Conservation (phyloP, 2,329 filamentous ascomycete genomes). For the Penicillium sclerotigenum region DNA sequence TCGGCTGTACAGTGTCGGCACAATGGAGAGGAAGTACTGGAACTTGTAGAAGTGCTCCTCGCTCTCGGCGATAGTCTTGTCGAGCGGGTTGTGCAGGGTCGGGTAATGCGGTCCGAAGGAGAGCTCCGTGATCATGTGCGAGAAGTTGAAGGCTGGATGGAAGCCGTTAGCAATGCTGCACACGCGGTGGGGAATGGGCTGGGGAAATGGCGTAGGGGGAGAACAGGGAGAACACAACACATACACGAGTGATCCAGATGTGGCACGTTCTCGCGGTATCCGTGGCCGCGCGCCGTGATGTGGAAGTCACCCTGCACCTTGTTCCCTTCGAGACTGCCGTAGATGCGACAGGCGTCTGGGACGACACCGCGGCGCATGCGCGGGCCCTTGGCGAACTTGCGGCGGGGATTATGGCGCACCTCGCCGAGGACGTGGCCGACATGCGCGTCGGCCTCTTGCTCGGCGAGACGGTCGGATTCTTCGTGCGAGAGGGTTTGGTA, state of each 20-base stretch:
- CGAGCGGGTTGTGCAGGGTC: slow-evolving; percentile 86
- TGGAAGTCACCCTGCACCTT: slow-evolving; percentile 98
- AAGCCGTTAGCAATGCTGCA: background rate
- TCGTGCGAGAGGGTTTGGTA: slow-evolving; percentile 58
- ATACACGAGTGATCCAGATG: slow-evolving; percentile 80
- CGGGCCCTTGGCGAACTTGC: slow-evolving; percentile 71
- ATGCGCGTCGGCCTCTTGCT: slow-evolving; percentile 69
- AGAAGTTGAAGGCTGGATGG: slow-evolving; percentile 88
- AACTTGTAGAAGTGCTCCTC: slow-evolving; percentile 83
- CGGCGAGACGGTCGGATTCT: slow-evolving; percentile 51
- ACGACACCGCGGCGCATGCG: slow-evolving; percentile 54
- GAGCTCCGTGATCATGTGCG: slow-evolving; percentile 90
- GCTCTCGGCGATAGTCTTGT: slow-evolving; percentile 80
- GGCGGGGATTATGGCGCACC: slow-evolving; percentile 63
- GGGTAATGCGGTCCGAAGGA: slow-evolving; percentile 98
- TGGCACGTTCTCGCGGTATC: slow-evolving; percentile 76
- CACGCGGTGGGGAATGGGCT: too few species aligned
- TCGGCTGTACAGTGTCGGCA: slow-evolving; percentile 87
- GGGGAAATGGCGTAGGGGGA: background rate
- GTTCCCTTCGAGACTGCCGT: slow-evolving; percentile 84
- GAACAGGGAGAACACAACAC: slow-evolving; percentile 33
- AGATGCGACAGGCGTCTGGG: slow-evolving; percentile 80
- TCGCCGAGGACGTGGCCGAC: slow-evolving; percentile 84
- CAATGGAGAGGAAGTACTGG: slow-evolving; percentile 95
- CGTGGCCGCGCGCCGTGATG: slow-evolving; percentile 90